Evolutionary conservation across 192 early-diverging fungal species (phyloP).

Genomic region (Coemansia asiatica): DNA sequence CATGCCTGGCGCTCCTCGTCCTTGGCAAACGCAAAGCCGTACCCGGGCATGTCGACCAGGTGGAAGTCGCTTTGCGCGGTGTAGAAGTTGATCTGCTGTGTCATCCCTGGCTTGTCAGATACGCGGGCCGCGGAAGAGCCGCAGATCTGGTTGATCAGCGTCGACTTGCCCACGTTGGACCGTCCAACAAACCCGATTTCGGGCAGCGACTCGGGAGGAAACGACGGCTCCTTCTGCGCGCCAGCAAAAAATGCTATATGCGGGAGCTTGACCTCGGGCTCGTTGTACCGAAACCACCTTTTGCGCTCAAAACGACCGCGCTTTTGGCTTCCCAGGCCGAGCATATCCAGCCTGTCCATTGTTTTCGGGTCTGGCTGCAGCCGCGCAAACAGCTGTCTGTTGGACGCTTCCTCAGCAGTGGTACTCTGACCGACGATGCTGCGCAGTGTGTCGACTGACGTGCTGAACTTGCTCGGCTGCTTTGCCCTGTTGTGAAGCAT

Average conservation of each 20-base stretch:
- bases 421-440: conserved; percentile 8
- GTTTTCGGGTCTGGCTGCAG: conserved; percentile 35
- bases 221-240: conserved; percentile 40
- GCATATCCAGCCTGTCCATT: conserved; percentile 45
- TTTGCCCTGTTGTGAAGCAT: conserved; percentile 4
- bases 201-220: conserved; percentile 40
- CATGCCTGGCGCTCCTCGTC: conserved; percentile 59
- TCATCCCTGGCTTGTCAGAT: conserved; percentile 72
- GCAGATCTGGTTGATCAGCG: conserved; percentile 67
- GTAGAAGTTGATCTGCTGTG: conserved; percentile 83
- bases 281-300: conserved; percentile 48
- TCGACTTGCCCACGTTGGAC: conserved; percentile 82
- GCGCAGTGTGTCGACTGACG: conserved; percentile 33
- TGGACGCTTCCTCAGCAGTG: conserved; percentile 23
- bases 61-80: conserved; percentile 61
- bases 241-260: conserved; percentile 53
- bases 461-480: conserved; percentile 14
- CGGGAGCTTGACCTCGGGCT: conserved; percentile 46
- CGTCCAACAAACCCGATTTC: conserved; percentile 61
- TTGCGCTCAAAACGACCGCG: conserved; percentile 42
- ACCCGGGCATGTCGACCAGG: conserved; percentile 81
- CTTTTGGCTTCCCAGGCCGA: conserved; percentile 43
- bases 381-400: conserved; percentile 45
- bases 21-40: conserved; percentile 77
- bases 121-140: conserved; percentile 63